phyloP scores from a whole-genome alignment of 2,329 filamentous ascomycete genomes.

The Ophiostoma angusticollis region DNA sequence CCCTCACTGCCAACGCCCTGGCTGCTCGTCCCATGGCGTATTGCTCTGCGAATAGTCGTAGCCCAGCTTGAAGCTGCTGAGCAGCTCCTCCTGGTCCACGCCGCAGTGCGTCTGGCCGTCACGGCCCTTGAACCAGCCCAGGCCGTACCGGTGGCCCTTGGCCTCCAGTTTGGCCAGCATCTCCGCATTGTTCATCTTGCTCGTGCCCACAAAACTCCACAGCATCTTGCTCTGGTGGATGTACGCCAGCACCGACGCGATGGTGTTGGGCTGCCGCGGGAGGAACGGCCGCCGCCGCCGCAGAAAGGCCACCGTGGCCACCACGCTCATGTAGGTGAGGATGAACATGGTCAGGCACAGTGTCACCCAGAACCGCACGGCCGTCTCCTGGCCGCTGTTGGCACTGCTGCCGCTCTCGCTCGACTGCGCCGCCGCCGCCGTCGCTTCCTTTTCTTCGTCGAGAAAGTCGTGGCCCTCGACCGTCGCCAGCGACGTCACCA shows the following conservation, averaged over 20 bases:
- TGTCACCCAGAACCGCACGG: constrained; percentile 52
- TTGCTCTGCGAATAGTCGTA: constrained; percentile 34
- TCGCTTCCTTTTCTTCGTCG: constrained; percentile 11
- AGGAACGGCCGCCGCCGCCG: constrained; percentile 57
- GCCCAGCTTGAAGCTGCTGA: constrained; percentile 52
- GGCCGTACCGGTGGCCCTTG: constrained; percentile 43
- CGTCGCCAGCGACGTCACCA: constrained; percentile 51
- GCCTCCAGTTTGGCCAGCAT: constrained; percentile 49
- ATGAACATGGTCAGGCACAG: constrained; percentile 50
- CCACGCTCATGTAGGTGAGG: constrained; percentile 49
- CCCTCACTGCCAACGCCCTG: constrained; percentile 28
- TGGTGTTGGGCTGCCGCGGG: constrained; percentile 66
- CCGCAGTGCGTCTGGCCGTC: constrained; percentile 65
- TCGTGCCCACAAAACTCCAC: constrained; percentile 59
- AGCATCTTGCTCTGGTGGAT: constrained; percentile 75
- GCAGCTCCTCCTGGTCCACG: constrained; percentile 63
- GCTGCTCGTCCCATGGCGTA: constrained; percentile 34
- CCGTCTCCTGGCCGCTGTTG: constrained; percentile 46
- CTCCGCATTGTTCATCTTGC: constrained; percentile 44
- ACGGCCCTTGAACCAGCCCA: constrained; percentile 64
- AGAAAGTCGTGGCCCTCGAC: constrained; percentile 50
- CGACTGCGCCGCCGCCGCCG: constrained; percentile 7
- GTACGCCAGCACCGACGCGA: constrained; percentile 62
- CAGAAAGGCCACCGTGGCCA: constrained; percentile 46
- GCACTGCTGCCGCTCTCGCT: constrained; percentile 32